Base-by-base conservation (phyloP, 495 filamentous ascomycete genomes). In the Haplographium delicatum region DNA sequence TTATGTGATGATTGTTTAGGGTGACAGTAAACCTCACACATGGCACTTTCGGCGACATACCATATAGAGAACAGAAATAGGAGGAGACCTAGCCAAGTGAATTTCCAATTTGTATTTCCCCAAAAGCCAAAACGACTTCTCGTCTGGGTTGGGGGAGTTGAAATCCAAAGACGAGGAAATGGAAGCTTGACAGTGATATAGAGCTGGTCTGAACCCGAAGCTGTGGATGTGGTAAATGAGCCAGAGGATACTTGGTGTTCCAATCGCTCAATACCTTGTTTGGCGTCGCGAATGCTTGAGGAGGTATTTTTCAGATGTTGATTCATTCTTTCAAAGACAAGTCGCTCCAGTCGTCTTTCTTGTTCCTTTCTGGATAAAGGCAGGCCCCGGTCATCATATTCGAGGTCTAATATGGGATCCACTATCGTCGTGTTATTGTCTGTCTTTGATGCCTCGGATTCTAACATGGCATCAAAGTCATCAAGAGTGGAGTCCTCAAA, bases 251-350 rank as follows among this genome's bases (percentile, higher is more conserved):
- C 68, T 46, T 79, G 72, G 26, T 76, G 68, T 65, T 86, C 83
- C n/a, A 89, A 67, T 13, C 76, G 71, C 54, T 80, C 73, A 27
- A 89, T 79, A 2, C 83, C 84, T 42, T 76, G 72, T 51, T 81
- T 83, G 18, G 86, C 78, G 19, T 82, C 79, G 1, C 75, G 74
- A 51, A 90, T 86, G 49, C 80, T 80, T 2, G 76, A 68, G 26
- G 74, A 70, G 18, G 85, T 73, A 2, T 76, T 81, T 41, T 73
- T 67, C 9, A 86, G 63, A 4, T 79, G 76, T 51, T 75, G 70
- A 46, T 74, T 76, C 70, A 89, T 73, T 41, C 76, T 70, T 27
- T 73, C 72, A 40, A 68, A 70, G 8, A 74, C 68, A n/a, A 82
- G 63, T 11, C 83, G 71, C 33, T 62, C 51, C 5, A 55, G 9